Evolutionary conservation across 192 early-diverging fungal species (phyloP), one percentile per base, ranked within the genome.

Genomic region (Dimargaris cristalligena): DNA sequence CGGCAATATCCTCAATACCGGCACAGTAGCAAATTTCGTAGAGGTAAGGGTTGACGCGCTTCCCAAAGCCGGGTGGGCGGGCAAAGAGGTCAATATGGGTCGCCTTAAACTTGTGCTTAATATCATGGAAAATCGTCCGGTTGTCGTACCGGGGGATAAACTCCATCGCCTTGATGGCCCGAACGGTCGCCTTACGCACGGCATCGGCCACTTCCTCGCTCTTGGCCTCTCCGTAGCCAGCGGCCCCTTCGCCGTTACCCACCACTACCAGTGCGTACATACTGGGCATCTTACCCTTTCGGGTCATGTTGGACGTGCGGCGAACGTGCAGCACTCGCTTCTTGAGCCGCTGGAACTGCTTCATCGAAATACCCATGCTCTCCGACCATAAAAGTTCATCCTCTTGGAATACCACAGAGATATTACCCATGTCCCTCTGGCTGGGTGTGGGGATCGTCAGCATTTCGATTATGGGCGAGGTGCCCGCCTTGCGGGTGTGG

Each of bases 261-360:
- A 99, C 93, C 3, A 97, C 90, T 8, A 99, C 95, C 45, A 94
- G 64, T 0, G 90, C 90, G 33, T 89, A 91, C 76, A 90, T 82
- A 31, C 82, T 82, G 34, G 84, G 81, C 28, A 82, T 71, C 64
- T 89, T 89, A 57, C 88, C 88, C 60, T 81, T 85, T 22, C 78
- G 76, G 33, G 85, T 88, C 80, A 85, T 81, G 65, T 86, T 85
- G 47, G 82, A 80, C 1, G 82, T 83, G 41, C 85, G 80, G 67
- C 84, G 84, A 26, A 88, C 74, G 18, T 86, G 71, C 46, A 90
- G 61, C 14, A 83, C 72, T 61, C 80, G 82, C 67, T 88, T 88
- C 48, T 75, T 65, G 38, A 90, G 74, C 65, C 60, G 63, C 20
- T 59, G 63, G 52, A 81, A 78, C 65, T 79, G 76, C 14, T 77